Conservation (phyloP, 345 rosid species). For the Lenwebbia sp. region DNA sequence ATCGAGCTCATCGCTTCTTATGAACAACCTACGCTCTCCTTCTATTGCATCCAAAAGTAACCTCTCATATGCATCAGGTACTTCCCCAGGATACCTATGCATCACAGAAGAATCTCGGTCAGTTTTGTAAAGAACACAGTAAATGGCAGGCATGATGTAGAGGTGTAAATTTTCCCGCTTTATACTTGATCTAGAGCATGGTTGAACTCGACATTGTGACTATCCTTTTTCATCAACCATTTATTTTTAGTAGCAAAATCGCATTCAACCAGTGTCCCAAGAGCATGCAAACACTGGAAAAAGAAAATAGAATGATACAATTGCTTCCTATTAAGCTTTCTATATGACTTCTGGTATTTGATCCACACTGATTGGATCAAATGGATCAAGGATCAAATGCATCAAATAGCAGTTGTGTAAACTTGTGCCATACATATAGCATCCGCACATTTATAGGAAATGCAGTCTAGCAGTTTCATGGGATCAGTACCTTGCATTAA, state of each 20-base stretch:
- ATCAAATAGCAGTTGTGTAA: background rate
- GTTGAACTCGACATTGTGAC: background rate
- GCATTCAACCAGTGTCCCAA: background rate
- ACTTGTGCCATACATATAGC: background rate
- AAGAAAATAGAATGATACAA: background rate
- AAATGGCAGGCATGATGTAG: background rate
- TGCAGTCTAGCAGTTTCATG: background rate
- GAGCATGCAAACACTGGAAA: background rate
- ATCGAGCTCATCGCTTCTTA: slow-evolving; percentile 85
- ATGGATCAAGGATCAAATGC: background rate
- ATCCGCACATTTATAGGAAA: background rate
- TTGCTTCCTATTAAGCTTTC: background rate
- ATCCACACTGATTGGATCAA: background rate
- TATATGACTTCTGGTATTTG: background rate
- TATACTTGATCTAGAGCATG: background rate
- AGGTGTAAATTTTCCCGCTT: background rate
- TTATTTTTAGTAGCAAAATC: background rate
- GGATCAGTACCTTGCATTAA: slow-evolving; percentile 38
- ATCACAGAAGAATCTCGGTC: background rate
- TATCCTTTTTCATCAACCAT: background rate
- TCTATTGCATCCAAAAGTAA: slow-evolving; percentile 76
- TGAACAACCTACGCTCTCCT: slow-evolving; percentile 77
- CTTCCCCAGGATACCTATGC: slow-evolving; percentile 57
- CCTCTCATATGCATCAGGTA: slow-evolving; percentile 91
- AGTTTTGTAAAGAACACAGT: background rate